Percentiles rank a stretch among this genome's conserved stretches.
phyloP scores from a whole-genome alignment of 2,329 filamentous ascomycete species.

The Xylogone sp. region DNA sequence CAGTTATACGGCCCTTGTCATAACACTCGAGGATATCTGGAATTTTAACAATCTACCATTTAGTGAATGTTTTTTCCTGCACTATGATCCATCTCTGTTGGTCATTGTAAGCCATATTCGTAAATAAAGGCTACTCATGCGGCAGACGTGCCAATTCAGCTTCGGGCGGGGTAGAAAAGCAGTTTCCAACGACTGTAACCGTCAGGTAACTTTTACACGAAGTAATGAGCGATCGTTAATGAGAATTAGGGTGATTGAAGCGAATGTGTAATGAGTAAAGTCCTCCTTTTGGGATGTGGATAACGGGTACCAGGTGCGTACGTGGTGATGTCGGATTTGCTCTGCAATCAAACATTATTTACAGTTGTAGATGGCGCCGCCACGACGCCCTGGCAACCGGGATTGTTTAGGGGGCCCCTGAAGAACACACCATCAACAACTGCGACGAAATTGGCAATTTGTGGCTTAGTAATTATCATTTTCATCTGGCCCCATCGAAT shows the following conservation, averaged over 20 bases:
- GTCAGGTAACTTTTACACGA: background rate
- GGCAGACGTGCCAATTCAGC: constrained; percentile 14
- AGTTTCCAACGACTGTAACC: background rate
- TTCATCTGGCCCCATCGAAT: too few relatives aligned
- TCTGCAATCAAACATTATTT: background rate
- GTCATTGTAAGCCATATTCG: constrained; percentile 61
- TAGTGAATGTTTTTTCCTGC: constrained; percentile 98
- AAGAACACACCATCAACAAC: too few relatives aligned
- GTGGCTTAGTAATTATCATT: too few relatives aligned
- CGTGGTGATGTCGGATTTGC: background rate
- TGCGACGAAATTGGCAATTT: too few relatives aligned
- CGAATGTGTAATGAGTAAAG: background rate
- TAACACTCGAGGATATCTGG: background rate
- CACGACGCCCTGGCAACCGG: background rate
- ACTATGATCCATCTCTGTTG: constrained; percentile 71
- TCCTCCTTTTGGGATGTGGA: background rate
- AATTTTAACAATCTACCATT: constrained; percentile 66
- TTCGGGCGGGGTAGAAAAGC: background rate
- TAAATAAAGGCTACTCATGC: constrained; percentile 26
- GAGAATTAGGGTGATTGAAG: background rate
- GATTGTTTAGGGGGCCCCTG: background rate
- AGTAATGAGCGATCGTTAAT: background rate
- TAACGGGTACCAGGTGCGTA: background rate
- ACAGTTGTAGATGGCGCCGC: background rate
- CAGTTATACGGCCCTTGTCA: constrained; percentile 4